These are phyloP conservation scores for Nannochloropsis gaditana DNA, from an alignment of 108 stramenopile genomes.

Conservation along the genomic window DNA sequence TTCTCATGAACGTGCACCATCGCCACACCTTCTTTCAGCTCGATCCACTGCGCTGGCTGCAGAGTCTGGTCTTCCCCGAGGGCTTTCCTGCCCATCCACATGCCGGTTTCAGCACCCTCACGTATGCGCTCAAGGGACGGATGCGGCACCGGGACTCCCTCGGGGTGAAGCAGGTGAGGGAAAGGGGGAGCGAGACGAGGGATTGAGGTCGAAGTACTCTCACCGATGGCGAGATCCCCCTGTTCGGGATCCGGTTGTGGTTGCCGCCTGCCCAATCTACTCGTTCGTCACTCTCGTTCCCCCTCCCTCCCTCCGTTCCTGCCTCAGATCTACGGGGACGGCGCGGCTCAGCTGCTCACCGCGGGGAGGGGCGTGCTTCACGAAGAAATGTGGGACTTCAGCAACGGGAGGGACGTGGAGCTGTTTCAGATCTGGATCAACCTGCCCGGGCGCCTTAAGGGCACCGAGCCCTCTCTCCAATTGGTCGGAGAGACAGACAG, in stretches of 20 bases:
- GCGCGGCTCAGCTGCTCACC: slow-evolving; percentile 48
- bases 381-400: slow-evolving; percentile 53
- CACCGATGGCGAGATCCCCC: background rate
- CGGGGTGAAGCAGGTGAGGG: slow-evolving; percentile 46
- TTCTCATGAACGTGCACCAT: slow-evolving; percentile 46
- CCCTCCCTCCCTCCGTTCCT: background rate
- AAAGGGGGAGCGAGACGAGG: background rate
- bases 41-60: slow-evolving; percentile 41
- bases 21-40: slow-evolving; percentile 41
- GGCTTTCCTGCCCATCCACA: slow-evolving; percentile 53
- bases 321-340: background rate
- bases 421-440: slow-evolving; percentile 39
- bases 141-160: slow-evolving; percentile 51
- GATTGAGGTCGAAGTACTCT: background rate
- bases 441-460: slow-evolving; percentile 36
- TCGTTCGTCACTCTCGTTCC: background rate
- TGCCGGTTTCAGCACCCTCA: slow-evolving; percentile 52
- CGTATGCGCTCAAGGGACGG: slow-evolving; percentile 45
- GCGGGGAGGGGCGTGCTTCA: slow-evolving; percentile 48
- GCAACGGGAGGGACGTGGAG: background rate
- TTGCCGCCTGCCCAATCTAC: background rate
- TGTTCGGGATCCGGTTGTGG: background rate
- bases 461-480: slow-evolving; percentile 29
- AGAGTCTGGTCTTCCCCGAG: slow-evolving; percentile 42
- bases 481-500: slow-evolving; percentile 33